Percentiles rank a stretch among this genome's conserved stretches.
phyloP scores from a whole-genome alignment of 306 rosid genomes.

The Castanea crenata region DNA sequence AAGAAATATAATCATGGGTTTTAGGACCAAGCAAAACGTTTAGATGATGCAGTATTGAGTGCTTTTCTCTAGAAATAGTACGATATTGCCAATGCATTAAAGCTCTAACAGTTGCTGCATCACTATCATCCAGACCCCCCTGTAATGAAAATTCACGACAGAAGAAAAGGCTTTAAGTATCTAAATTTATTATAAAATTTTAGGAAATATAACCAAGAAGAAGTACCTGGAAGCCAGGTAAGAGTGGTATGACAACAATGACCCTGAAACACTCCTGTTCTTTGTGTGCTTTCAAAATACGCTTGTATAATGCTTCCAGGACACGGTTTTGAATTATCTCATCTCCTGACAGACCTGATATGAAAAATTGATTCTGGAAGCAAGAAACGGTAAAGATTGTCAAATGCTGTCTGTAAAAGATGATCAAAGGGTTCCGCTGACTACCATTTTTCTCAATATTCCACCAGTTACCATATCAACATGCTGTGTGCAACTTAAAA shows the following conservation, averaged over 20 bases:
- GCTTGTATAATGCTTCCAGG: conserved; percentile 71
- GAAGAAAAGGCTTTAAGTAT: neutral
- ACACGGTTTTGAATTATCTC: conserved; percentile 86
- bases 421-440: neutral
- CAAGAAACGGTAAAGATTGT: neutral
- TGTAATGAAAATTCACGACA: conserved; percentile 35
- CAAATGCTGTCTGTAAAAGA: neutral
- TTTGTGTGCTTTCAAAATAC: conserved; percentile 75
- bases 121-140: conserved; percentile 97
- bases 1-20: conserved; percentile 82
- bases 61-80: conserved; percentile 85
- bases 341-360: conserved; percentile 93
- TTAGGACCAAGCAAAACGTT: conserved; percentile 65
- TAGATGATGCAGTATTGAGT: conserved; percentile 78
- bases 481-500: neutral
- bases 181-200: neutral
- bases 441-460: neutral
- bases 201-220: conserved; percentile 23
- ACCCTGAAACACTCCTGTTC: conserved; percentile 80
- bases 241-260: conserved; percentile 86
- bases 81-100: conserved; percentile 98
- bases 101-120: conserved; percentile 99
- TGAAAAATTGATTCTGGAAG: conserved; percentile 95
- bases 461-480: neutral
- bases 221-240: conserved; percentile 95